Percentiles rank a stretch among this genome's conserved stretches.
Conservation (phyloP, 495 filamentous ascomycete genomes). For the Penicillium coprophilum region DNA sequence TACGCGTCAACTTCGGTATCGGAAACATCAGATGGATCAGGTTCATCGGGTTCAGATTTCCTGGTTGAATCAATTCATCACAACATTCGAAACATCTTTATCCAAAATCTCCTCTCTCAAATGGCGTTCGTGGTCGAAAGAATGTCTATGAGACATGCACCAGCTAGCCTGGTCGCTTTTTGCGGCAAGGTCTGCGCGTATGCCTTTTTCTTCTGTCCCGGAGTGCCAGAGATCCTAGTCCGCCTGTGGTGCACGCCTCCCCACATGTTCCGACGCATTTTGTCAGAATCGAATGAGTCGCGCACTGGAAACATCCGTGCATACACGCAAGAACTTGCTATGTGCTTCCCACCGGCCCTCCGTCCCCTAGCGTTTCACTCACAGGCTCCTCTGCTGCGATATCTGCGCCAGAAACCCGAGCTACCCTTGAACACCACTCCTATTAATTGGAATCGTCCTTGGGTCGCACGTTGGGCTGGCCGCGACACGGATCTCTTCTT, state of each 20-base stretch:
- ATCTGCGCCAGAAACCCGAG: conserved; percentile 66
- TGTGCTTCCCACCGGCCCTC: conserved; percentile 70
- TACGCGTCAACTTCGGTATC: conserved; percentile 43
- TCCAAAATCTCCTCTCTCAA: conserved; percentile 80
- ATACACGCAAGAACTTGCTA: conserved; percentile 56
- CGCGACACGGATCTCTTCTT: conserved; percentile 91
- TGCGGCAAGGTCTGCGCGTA: conserved; percentile 93
- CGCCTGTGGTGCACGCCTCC: conserved; percentile 75
- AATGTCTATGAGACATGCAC: conserved; percentile 85
- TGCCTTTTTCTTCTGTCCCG: conserved; percentile 93
- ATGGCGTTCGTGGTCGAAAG: conserved; percentile 89
- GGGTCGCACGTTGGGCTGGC: conserved; percentile 84
- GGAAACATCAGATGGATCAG: conserved; percentile 39
- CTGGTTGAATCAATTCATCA: conserved; percentile 87
- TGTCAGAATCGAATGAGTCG: conserved; percentile 60
- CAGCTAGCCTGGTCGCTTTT: conserved; percentile 88
- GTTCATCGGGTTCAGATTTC: conserved; percentile 65
- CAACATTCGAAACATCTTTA: conserved; percentile 89
- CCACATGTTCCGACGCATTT: conserved; percentile 65
- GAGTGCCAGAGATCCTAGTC: conserved; percentile 82
- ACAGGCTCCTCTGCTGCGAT: conserved; percentile 57
- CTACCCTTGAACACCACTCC: conserved; percentile 67
- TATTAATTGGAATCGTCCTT: conserved; percentile 83
- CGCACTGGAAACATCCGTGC: conserved; percentile 38
- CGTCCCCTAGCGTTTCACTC: conserved; percentile 72